These are phyloP conservation scores for Rosa rugosa DNA, from an alignment of 306 rosid species.

Conservation along the genomic window DNA sequence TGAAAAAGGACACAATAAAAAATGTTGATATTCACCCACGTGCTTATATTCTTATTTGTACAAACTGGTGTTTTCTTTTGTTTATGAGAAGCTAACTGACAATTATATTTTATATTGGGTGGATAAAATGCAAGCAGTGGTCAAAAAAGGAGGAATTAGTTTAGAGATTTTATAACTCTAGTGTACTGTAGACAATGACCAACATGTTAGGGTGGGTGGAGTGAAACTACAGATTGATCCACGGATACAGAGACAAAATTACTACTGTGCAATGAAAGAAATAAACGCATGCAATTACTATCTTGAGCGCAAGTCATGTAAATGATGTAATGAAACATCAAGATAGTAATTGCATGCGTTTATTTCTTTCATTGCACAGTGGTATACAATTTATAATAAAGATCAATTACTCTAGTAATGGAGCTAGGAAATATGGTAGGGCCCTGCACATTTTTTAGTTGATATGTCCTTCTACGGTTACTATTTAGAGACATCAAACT, in stretches of 20 bases:
- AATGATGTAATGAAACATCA: too few species aligned
- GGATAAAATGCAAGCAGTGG: background rate
- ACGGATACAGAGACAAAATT: background rate
- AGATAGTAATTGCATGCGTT: too few species aligned
- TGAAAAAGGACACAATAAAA: background rate
- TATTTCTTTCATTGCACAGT: too few species aligned
- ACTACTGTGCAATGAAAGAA: too few species aligned
- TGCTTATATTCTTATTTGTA: conserved; percentile 26
- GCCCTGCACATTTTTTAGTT: too few species aligned
- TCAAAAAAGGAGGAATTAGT: background rate
- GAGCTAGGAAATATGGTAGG: too few species aligned
- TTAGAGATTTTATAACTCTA: background rate
- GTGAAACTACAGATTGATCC: background rate
- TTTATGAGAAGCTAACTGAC: background rate
- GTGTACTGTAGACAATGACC: background rate
- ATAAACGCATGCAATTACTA: too few species aligned
- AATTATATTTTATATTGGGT: background rate
- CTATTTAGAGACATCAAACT: too few species aligned
- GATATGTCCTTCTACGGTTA: too few species aligned
- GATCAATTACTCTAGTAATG: too few species aligned
- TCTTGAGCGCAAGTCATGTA: too few species aligned
- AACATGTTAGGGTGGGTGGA: background rate
- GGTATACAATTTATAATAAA: too few species aligned
- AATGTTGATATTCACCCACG: conserved; percentile 6
- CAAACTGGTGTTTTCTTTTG: background rate